Conservation (phyloP, 139 green algal species). For the Volvox africanus region DNA sequence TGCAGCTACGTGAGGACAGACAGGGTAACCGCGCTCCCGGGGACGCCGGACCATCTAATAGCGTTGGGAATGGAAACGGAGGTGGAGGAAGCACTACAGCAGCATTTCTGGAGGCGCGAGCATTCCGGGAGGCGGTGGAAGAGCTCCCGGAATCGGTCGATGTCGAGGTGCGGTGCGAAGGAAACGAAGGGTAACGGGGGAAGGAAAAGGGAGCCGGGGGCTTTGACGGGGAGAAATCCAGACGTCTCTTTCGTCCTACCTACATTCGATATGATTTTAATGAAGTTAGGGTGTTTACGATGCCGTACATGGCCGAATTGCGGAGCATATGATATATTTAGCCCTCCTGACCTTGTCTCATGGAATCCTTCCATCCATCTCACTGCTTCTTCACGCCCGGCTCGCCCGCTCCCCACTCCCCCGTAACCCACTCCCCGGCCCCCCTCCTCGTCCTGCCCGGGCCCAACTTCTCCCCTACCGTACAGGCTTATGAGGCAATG, state of each 20-base stretch:
- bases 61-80: not conserved
- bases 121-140: constrained; percentile 51
- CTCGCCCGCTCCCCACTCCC: too few species aligned
- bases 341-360: too few species aligned
- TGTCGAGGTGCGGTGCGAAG: constrained; percentile 41
- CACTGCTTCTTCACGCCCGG: too few species aligned
- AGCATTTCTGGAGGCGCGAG: constrained; percentile 11
- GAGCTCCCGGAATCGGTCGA: constrained; percentile 55
- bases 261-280: too few species aligned
- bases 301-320: too few species aligned
- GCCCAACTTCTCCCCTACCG: not conserved
- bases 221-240: too few species aligned
- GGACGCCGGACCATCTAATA: not conserved
- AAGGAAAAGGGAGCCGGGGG: too few species aligned
- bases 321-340: too few species aligned
- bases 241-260: too few species aligned
- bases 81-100: not conserved
- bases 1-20: constrained; percentile 47
- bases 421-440: not conserved
- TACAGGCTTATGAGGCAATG: constrained; percentile 81
- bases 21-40: not conserved
- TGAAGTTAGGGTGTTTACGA: too few species aligned
- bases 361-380: too few species aligned
- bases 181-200: too few species aligned
- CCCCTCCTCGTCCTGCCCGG: not conserved